These are phyloP conservation scores for Hypoxylon sp. DNA, from an alignment of 2,329 filamentous ascomycete genomes.

Conservation along the genomic window DNA sequence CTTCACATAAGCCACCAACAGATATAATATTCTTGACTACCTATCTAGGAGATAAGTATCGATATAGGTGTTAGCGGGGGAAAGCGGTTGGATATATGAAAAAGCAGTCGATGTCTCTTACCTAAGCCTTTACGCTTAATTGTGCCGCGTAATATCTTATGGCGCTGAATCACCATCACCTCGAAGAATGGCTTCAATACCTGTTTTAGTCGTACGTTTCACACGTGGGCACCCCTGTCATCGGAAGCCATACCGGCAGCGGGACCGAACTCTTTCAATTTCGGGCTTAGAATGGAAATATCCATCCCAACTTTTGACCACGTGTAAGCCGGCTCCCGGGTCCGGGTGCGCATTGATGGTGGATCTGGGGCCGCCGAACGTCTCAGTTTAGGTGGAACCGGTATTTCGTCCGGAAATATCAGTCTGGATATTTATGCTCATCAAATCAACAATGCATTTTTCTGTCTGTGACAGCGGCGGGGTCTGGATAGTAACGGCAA, in stretches of 20 bases:
- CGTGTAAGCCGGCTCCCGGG: constrained; percentile 5
- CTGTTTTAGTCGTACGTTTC: background rate
- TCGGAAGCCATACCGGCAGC: background rate
- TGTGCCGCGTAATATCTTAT: too few species aligned
- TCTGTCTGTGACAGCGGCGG: too few species aligned
- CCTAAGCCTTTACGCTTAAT: too few species aligned
- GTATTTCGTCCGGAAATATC: background rate
- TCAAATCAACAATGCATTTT: background rate
- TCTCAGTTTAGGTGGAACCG: background rate
- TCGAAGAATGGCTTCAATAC: background rate
- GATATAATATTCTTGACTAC: too few species aligned
- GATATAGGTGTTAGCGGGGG: too few species aligned
- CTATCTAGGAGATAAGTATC: too few species aligned
- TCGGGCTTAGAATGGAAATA: constrained; percentile 21
- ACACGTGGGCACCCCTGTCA: background rate
- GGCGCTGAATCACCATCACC: too few species aligned
- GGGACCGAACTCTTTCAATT: background rate
- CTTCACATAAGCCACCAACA: too few species aligned
- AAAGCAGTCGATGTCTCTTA: too few species aligned
- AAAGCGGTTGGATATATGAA: too few species aligned
- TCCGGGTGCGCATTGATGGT: constrained; percentile 3
- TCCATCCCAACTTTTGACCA: background rate
- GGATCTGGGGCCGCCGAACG: background rate
- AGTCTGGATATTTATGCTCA: background rate
- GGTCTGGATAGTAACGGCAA: background rate